Evolutionary conservation across 495 filamentous ascomycete genomes (phyloP), one percentile per base, ranked within the genome.

Genomic region (Penicillium bialowiezense): DNA sequence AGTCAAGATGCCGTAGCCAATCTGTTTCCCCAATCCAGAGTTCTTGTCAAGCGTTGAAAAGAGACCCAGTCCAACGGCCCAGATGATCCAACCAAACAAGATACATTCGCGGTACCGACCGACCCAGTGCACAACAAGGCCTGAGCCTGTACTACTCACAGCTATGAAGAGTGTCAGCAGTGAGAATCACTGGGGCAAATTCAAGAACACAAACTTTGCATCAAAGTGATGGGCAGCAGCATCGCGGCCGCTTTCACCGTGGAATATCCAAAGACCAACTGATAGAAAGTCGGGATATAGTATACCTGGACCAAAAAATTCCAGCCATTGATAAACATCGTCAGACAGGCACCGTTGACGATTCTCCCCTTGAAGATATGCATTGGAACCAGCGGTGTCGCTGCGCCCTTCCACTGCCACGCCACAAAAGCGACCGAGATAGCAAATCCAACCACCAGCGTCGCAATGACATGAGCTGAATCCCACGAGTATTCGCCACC

Each of bases 271-370:
- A 77, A 78, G 1, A 74, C 75, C 45, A 81, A 60, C 54, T 81
- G 77, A 48, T 77, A 81, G 51, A 80, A 80, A 6, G 72, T 73
- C 6, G 78, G 77, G 32, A 81, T 75, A 44, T 79, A 81, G 56
- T 80, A 80, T 2, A 77, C 62, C 54, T 80, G 76, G 1, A 77
- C 72, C 26, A 79, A 53, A 47, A 78, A 77, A 48, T 77, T 77
- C 76, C 78, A 81, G 3, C 76, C 76, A 32, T 77, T 75, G 44
- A 81, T 69, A 33, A 76, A 76, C 74, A 79, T 79, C 17, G 76
- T 81, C 13, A 79, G 46, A 43, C 68, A 77, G 2, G 74, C 73
- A 3, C 78, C 78, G 48, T 75, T 75, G 24, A 81, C 75, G 37
- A 79, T 76, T 17, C 65, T 60, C 1, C 62, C 63, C 32, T 65